Base-by-base conservation (phyloP, 129 eudicot species). In the Centaurea solstitialis region DNA sequence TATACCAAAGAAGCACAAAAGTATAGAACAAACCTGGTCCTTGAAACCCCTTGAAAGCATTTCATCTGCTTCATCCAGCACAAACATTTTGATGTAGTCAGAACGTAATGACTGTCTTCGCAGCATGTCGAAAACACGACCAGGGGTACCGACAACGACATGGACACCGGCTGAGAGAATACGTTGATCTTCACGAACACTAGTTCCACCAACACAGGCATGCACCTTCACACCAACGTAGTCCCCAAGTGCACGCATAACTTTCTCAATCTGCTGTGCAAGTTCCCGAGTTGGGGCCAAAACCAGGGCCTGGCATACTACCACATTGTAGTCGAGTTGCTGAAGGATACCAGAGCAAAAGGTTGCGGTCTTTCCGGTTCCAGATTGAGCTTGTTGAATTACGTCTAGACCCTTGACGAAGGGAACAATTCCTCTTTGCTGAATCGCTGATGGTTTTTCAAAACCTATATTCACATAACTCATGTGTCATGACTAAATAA, bases 131-230 rank as follows among this genome's bases (percentile, higher is more conserved):
- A 91, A 87, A 11, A 91, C 96, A 74, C 96, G 89, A 21, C 96
- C 96, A 39, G 91, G 94, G 67, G 91, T 90, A 33, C 92, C 89
- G 24, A 88, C 92, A 37, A 88, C 89, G 28, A 88, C 89, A 15
- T 88, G 92, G 39, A 90, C 94, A 45, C 93, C 91, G 8, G 81
- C 83, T 17, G 89, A 84, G 41, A 87, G 89, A 18, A 87, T 90
- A 3, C 91, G 78, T 40, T 87, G 88, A 81, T 90, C 94, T 83
- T 88, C 92, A 38, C 90, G 90, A 30, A 90, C 96, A 72, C 91
- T 91, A 83, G 92, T 91, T 17, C 91, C 94, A 74, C 92, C 94
- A 5, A 88, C 96, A 87, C 93, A 91, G 35, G 91, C 93, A 81
- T 91, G 97, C 13, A 91, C 91, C 87, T 91, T 91, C 70, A 88